Evolutionary conservation across 2,329 filamentous ascomycete species (phyloP).

Genomic region (Hymenoscyphus fraxineus): DNA sequence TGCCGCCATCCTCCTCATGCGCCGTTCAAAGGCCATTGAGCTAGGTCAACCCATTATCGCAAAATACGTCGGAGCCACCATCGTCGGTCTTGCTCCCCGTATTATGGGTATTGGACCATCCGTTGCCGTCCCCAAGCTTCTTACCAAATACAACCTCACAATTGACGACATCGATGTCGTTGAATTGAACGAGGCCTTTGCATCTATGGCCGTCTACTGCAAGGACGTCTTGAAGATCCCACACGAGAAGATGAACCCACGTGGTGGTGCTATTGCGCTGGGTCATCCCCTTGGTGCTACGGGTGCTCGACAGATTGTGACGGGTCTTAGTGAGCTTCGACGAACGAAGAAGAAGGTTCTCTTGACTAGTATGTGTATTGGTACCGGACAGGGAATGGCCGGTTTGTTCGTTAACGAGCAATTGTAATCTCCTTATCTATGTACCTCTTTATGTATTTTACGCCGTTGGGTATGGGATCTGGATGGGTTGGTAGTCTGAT

Average conservation of each 20-base stretch:
- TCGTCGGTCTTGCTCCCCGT: slow-evolving; percentile 83
- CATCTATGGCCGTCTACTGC: slow-evolving; percentile 96
- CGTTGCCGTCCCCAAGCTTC: slow-evolving; percentile 74
- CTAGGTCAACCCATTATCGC: slow-evolving; percentile 87
- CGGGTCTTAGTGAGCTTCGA: slow-evolving; percentile 79
- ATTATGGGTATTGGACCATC: slow-evolving; percentile 95
- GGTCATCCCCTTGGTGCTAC: slow-evolving; percentile 80
- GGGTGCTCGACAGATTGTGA: slow-evolving; percentile 79
- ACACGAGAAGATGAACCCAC: slow-evolving; percentile 73
- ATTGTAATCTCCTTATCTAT: slow-evolving; percentile 22
- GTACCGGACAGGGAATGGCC: slow-evolving; percentile 67
- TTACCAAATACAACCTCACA: slow-evolving; percentile 71
- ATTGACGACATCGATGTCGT: slow-evolving; percentile 83
- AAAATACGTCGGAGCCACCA: slow-evolving; percentile 90
- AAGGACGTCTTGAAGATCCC: slow-evolving; percentile 67
- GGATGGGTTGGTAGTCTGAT: not conserved
- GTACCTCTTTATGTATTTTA: too few species aligned
- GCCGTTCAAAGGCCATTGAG: slow-evolving; percentile 81
- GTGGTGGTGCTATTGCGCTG: slow-evolving; percentile 78
- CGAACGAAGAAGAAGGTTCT: slow-evolving; percentile 86
- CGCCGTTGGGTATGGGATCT: not conserved
- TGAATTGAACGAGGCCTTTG: slow-evolving; percentile 97
- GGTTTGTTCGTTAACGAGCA: slow-evolving; percentile 62
- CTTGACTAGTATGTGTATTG: slow-evolving; percentile 86
- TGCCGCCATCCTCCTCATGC: slow-evolving; percentile 88